Percentiles rank a stretch among this genome's conserved stretches.
Conservation (phyloP, 108 stramenopile genomes). For the Skeletonema costatum region DNA sequence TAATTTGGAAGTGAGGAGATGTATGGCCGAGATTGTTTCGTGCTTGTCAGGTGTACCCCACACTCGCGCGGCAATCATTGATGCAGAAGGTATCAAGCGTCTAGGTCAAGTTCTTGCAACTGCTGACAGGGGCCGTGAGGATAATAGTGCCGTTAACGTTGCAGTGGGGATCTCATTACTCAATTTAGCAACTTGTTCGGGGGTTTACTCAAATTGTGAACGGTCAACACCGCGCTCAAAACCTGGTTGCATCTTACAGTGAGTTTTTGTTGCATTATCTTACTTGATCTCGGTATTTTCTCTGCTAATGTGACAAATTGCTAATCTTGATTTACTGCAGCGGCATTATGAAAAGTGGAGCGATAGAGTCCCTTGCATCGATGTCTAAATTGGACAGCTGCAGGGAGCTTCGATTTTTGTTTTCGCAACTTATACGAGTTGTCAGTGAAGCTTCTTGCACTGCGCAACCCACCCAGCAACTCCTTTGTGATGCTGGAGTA, state of each 20-base stretch:
- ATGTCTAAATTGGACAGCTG: slow-evolving; percentile 47
- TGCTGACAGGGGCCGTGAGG: slow-evolving; percentile 27
- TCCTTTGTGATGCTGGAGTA: slow-evolving; percentile 55
- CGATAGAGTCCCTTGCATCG: slow-evolving; percentile 56
- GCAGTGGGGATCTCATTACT: slow-evolving; percentile 61
- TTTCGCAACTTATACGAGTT: slow-evolving; percentile 56
- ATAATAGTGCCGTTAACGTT: slow-evolving; percentile 44
- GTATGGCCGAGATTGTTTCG: slow-evolving; percentile 62
- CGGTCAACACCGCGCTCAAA: slow-evolving; percentile 12
- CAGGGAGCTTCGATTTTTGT: slow-evolving; percentile 50
- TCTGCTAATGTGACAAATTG: not conserved
- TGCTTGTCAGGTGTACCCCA: slow-evolving; percentile 64
- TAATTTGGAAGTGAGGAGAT: slow-evolving; percentile 49
- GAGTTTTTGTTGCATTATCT: slow-evolving; percentile 26
- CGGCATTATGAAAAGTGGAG: slow-evolving; percentile 65
- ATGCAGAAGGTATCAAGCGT: slow-evolving; percentile 52
- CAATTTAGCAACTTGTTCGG: slow-evolving; percentile 58
- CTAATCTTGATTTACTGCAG: slow-evolving; percentile 25
- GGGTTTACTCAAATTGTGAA: slow-evolving; percentile 29
- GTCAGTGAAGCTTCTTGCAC: slow-evolving; percentile 64
- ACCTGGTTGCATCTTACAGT: slow-evolving; percentile 42
- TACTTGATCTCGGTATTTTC: not conserved
- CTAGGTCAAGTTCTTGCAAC: slow-evolving; percentile 47
- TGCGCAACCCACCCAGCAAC: slow-evolving; percentile 39
- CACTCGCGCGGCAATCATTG: slow-evolving; percentile 64